phyloP scores from a whole-genome alignment of 768 basidiomycete genomes.

The Kwoniella dejecticola region DNA sequence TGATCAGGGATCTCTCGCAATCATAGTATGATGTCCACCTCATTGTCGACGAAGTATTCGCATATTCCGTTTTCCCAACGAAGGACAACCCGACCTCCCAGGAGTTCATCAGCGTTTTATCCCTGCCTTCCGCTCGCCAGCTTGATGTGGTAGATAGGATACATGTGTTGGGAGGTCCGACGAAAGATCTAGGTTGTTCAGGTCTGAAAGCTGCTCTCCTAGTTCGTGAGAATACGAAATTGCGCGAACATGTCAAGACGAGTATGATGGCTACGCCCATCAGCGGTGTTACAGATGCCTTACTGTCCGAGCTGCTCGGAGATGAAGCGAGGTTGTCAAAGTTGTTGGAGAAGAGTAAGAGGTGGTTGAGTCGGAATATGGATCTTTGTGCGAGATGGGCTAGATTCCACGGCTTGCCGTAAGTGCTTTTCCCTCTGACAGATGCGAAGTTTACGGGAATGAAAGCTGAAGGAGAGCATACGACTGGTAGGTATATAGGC shows the following conservation, averaged over 20 bases:
- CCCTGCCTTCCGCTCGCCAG: neutral
- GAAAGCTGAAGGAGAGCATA: too few species aligned
- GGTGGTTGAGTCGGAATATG: neutral
- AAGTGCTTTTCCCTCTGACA: neutral
- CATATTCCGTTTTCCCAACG: constrained; percentile 3
- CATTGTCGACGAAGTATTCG: constrained; percentile 10
- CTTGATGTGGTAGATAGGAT: neutral
- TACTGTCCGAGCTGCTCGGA: neutral
- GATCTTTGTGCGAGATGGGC: constrained; percentile 9
- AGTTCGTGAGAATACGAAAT: neutral
- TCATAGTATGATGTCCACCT: constrained; percentile 7
- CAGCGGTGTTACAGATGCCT: constrained; percentile 3
- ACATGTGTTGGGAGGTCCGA: constrained; percentile 3
- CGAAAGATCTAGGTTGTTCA: constrained; percentile 13
- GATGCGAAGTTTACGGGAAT: too few species aligned
- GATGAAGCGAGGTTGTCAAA: neutral
- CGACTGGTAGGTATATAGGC: constrained; percentile 5
- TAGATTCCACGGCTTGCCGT: constrained; percentile 4
- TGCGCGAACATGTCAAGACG: neutral
- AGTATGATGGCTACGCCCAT: constrained; percentile 8
- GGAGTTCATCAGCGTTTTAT: constrained; percentile 7
- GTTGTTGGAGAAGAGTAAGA: constrained; percentile 5
- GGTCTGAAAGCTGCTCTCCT: constrained; percentile 9
- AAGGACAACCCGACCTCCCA: neutral
- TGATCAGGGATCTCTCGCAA: neutral